Conservation (phyloP, 2,329 filamentous ascomycete genomes). For the Talaromyces sp. region DNA sequence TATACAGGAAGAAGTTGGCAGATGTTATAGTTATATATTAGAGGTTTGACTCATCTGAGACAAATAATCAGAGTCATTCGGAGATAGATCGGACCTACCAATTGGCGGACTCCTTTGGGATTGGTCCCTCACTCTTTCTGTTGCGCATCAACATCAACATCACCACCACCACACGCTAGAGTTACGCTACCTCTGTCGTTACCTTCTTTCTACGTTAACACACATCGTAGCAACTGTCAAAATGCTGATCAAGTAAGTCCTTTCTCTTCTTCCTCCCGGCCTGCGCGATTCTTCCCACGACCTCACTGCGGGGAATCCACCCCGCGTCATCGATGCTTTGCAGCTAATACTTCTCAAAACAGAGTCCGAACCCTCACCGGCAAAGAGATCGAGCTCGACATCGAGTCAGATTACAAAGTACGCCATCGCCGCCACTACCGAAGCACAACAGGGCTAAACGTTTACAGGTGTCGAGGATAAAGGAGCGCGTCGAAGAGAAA, state of each 20-base stretch:
- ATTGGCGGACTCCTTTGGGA: neutral
- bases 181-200: neutral
- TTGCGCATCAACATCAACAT: neutral
- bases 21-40: neutral
- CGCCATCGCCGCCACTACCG: neutral
- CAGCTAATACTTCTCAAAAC: constrained; percentile 12
- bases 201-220: neutral
- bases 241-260: constrained; percentile 53
- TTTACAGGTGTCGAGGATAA: constrained; percentile 81
- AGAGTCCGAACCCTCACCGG: constrained; percentile 97
- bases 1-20: neutral
- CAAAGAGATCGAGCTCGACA: constrained; percentile 98
- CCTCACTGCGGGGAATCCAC: constrained; percentile 12
- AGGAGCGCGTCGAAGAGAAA: constrained; percentile 98
- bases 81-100: neutral
- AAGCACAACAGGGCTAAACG: neutral
- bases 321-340: neutral
- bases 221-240: constrained; percentile 21
- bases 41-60: neutral
- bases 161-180: neutral
- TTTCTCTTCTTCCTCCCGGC: neutral
- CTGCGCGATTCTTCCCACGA: neutral
- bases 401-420: constrained; percentile 91
- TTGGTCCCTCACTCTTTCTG: neutral
- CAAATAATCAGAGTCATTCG: neutral